Percentiles rank a stretch among this genome's conserved stretches.
These are phyloP conservation scores for Trametes pubescens DNA, from an alignment of 1,284 basidiomycete species.

Conservation along the genomic window DNA sequence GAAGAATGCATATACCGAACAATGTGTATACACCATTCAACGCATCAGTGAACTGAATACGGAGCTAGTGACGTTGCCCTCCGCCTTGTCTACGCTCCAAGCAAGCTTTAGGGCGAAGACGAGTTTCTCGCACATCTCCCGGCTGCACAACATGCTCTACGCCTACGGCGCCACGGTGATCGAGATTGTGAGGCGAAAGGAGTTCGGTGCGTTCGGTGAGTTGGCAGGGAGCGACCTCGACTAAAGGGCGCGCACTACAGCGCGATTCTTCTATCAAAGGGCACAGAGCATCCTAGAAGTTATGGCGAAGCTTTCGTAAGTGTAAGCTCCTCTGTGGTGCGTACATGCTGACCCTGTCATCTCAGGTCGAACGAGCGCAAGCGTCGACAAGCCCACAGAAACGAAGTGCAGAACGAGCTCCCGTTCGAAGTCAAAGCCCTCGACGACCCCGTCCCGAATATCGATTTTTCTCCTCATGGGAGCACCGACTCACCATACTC, in stretches of 20 bases:
- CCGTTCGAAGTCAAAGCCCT: constrained; percentile 81
- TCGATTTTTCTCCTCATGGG: constrained; percentile 80
- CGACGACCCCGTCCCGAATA: constrained; percentile 77
- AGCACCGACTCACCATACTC: constrained; percentile 57
- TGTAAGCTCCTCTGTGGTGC: not conserved
- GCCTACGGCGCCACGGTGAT: constrained; percentile 93
- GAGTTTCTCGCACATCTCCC: constrained; percentile 89
- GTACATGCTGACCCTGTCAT: not conserved
- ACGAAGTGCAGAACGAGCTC: constrained; percentile 81
- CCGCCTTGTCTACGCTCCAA: constrained; percentile 70
- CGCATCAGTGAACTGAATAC: constrained; percentile 81
- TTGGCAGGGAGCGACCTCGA: not conserved
- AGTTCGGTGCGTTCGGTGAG: constrained; percentile 69
- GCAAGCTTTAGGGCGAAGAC: constrained; percentile 76
- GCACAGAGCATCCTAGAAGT: constrained; percentile 82
- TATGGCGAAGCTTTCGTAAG: constrained; percentile 84
- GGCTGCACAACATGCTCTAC: constrained; percentile 90
- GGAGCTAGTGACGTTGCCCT: constrained; percentile 75
- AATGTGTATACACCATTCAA: constrained; percentile 70
- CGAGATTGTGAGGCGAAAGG: constrained; percentile 89
- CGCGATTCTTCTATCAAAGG: constrained; percentile 80
- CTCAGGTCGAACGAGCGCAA: constrained; percentile 74
- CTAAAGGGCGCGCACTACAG: constrained; percentile 46
- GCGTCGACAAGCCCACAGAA: constrained; percentile 78
- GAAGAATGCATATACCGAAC: constrained; percentile 81